phyloP scores from a whole-genome alignment of 139 green algal genomes.

The Helicosporidium sp. region DNA sequence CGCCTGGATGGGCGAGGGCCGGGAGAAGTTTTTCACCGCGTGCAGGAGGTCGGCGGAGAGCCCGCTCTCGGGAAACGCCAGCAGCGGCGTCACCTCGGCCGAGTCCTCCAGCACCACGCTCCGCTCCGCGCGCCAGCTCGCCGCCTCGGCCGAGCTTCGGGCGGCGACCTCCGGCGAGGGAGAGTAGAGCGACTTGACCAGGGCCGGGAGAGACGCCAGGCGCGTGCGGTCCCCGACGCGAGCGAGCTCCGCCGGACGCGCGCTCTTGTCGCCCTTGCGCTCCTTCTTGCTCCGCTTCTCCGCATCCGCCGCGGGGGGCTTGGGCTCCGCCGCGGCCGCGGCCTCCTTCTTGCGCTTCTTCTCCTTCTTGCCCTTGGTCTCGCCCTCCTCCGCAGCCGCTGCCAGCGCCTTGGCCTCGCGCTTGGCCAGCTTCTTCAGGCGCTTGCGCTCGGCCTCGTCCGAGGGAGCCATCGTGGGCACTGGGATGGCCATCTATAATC shows the following conservation, averaged over 20 bases:
- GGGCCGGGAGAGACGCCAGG: constrained; percentile 17
- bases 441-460: constrained; percentile 6
- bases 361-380: constrained; percentile 13
- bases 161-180: constrained; percentile 14
- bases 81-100: constrained; percentile 7
- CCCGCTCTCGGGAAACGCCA: constrained; percentile 22
- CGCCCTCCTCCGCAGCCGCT: background rate
- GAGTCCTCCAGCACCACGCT: constrained; percentile 29
- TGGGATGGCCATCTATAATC: constrained; percentile 5
- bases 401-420: background rate
- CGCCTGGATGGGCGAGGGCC: constrained; percentile 60
- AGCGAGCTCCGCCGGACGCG: constrained; percentile 12
- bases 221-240: constrained; percentile 32
- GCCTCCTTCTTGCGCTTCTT: constrained; percentile 5
- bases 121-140: constrained; percentile 20
- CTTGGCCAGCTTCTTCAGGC: constrained; percentile 8
- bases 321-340: background rate
- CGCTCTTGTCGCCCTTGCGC: constrained; percentile 1
- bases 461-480: background rate
- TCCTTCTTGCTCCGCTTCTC: constrained; percentile 5
- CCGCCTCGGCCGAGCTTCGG: constrained; percentile 21
- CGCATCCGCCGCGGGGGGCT: too few relatives aligned
- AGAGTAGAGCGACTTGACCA: constrained; percentile 44
- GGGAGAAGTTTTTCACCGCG: constrained; percentile 33
- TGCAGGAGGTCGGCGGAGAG: constrained; percentile 44